phyloP scores from a whole-genome alignment of 345 rosid genomes.

The Boechera retrofracta region DNA sequence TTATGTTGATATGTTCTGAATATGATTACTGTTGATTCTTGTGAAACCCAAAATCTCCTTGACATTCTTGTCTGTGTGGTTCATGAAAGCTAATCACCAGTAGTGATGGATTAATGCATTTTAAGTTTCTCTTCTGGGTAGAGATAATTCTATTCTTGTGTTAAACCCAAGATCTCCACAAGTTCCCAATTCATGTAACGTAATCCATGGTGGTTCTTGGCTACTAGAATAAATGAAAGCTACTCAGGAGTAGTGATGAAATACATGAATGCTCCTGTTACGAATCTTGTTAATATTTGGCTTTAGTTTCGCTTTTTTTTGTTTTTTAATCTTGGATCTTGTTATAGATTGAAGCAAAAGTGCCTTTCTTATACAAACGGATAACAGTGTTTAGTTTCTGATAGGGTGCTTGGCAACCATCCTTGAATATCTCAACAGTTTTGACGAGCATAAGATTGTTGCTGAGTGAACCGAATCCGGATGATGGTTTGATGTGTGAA shows the following conservation, averaged over 20 bases:
- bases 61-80: too few relatives aligned
- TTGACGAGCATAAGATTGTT: slow-evolving; percentile 71
- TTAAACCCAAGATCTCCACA: too few relatives aligned
- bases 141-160: too few relatives aligned
- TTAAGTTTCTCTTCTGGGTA: too few relatives aligned
- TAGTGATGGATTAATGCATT: too few relatives aligned
- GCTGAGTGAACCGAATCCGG: slow-evolving; percentile 82
- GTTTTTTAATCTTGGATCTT: neutral
- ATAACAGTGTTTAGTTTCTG: slow-evolving; percentile 26
- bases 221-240: neutral
- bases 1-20: neutral
- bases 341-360: neutral
- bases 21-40: neutral
- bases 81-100: too few relatives aligned
- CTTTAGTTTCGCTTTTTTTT: neutral
- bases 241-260: neutral
- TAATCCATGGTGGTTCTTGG: neutral
- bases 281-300: neutral
- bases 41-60: too few relatives aligned
- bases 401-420: slow-evolving; percentile 94
- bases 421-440: slow-evolving; percentile 81
- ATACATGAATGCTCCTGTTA: neutral
- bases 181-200: too few relatives aligned
- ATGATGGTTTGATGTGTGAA: slow-evolving; percentile 86
- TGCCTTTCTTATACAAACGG: neutral